A percentile compares a stretch with the other conserved stretches of the same genome.
phyloP scores from a whole-genome alignment of 2,329 filamentous ascomycete species.

The Ophioceras dolichostomum region DNA sequence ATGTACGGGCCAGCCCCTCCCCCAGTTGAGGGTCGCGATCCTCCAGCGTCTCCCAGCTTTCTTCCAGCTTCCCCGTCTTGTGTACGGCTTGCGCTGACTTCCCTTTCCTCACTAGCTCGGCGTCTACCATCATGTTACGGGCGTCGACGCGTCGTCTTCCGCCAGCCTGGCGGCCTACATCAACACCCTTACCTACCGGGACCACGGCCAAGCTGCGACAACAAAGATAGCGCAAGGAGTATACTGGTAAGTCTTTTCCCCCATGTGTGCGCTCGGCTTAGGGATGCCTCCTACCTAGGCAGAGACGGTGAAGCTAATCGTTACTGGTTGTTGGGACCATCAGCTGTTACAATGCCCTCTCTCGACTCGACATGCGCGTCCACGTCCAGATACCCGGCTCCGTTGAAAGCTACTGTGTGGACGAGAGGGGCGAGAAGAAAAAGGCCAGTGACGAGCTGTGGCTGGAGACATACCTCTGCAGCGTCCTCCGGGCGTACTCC shows the following conservation, averaged over 20 bases:
- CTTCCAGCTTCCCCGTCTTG: conserved; percentile 1
- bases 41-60: not conserved
- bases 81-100: conserved; percentile 8
- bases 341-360: conserved; percentile 97
- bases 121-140: conserved; percentile 95
- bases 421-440: conserved; percentile 90
- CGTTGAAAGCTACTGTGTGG: conserved; percentile 94
- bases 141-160: conserved; percentile 92
- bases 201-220: conserved; percentile 60
- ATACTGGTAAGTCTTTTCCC: conserved; percentile 61
- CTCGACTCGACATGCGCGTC: conserved; percentile 93
- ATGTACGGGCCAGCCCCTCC: too few species aligned
- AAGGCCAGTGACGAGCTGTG: conserved; percentile 89
- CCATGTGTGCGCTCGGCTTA: too few species aligned
- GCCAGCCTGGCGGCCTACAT: conserved; percentile 96
- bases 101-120: conserved; percentile 47
- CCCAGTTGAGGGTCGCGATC: too few species aligned
- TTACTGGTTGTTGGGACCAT: conserved; percentile 7
- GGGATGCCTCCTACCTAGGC: too few species aligned
- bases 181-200: conserved; percentile 89
- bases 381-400: conserved; percentile 95
- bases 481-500: conserved; percentile 83
- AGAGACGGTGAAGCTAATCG: too few species aligned
- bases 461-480: conserved; percentile 96
- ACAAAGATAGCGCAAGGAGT: conserved; percentile 88